These are phyloP conservation scores for Schrenkiella parvula DNA, from an alignment of 345 rosid genomes.

Conservation along the genomic window DNA sequence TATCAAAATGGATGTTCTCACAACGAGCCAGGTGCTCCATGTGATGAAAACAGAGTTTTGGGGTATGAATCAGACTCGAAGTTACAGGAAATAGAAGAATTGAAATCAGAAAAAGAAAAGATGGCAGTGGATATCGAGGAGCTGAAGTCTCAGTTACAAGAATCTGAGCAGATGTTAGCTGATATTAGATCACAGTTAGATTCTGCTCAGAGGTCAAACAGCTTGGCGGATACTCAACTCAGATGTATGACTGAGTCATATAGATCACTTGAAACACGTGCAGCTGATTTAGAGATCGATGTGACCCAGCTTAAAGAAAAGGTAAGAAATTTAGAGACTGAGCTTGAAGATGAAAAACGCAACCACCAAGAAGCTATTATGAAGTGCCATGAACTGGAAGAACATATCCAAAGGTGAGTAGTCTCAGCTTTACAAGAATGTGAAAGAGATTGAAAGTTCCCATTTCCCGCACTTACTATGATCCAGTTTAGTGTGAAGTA, in stretches of 20 bases:
- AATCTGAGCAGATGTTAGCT: slow-evolving; percentile 71
- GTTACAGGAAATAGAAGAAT: slow-evolving; percentile 53
- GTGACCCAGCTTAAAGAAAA: slow-evolving; percentile 60
- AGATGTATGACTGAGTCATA: slow-evolving; percentile 98
- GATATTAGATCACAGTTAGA: slow-evolving; percentile 65
- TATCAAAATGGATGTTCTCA: slow-evolving; percentile 52
- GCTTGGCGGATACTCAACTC: slow-evolving; percentile 83
- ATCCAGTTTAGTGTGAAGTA: not conserved
- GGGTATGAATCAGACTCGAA: slow-evolving; percentile 40
- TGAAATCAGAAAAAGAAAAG: slow-evolving; percentile 73
- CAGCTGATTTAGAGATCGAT: slow-evolving; percentile 64
- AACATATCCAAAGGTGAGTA: slow-evolving; percentile 56
- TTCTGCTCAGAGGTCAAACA: slow-evolving; percentile 65
- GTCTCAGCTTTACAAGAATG: not conserved
- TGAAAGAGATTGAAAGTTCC: not conserved
- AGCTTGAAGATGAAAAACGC: slow-evolving; percentile 61
- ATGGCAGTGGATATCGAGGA: slow-evolving; percentile 53
- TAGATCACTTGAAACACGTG: slow-evolving; percentile 76
- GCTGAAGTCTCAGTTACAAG: slow-evolving; percentile 56
- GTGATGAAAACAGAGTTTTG: slow-evolving; percentile 50
- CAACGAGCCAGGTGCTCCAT: slow-evolving; percentile 69
- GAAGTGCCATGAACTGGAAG: slow-evolving; percentile 76
- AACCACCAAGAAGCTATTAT: slow-evolving; percentile 50
- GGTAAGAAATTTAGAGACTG: slow-evolving; percentile 45
- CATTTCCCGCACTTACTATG: not conserved